These are phyloP conservation scores for Baorangia bicolor DNA, from an alignment of 768 basidiomycete species.

Conservation along the genomic window DNA sequence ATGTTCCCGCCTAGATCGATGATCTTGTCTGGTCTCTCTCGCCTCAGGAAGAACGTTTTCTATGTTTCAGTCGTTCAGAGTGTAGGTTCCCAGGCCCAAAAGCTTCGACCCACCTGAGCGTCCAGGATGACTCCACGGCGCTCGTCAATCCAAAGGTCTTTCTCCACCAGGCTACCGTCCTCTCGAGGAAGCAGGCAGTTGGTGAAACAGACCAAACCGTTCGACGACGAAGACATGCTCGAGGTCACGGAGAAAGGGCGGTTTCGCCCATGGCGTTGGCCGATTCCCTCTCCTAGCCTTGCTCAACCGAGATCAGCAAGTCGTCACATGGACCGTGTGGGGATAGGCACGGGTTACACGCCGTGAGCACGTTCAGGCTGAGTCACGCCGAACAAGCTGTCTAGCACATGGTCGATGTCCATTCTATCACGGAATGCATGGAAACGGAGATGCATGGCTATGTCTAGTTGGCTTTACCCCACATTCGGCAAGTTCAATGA, in stretches of 20 bases:
- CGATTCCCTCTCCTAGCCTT: not conserved
- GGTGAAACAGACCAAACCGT: slow-evolving; percentile 81
- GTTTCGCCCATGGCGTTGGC: not conserved
- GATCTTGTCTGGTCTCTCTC: slow-evolving; percentile 57
- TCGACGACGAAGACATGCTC: slow-evolving; percentile 34
- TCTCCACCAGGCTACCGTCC: slow-evolving; percentile 70
- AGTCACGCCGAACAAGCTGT: not conserved
- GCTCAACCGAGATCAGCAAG: slow-evolving; percentile 1
- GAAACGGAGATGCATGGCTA: not conserved
- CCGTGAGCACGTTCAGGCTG: not conserved
- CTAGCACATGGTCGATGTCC: slow-evolving; percentile 15
- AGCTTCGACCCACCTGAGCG: slow-evolving; percentile 52
- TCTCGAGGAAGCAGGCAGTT: slow-evolving; percentile 81
- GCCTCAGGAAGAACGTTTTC: slow-evolving; percentile 65
- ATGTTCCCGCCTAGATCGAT: slow-evolving; percentile 78
- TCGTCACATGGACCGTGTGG: slow-evolving; percentile 15
- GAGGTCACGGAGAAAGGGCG: slow-evolving; percentile 2
- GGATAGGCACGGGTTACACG: not conserved
- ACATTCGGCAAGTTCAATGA: not conserved
- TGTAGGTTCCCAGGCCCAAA: not conserved
- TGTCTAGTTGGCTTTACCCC: not conserved
- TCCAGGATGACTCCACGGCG: slow-evolving; percentile 70
- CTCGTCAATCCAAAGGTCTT: slow-evolving; percentile 83
- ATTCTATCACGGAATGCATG: not conserved
- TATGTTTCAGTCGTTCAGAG: slow-evolving; percentile 28